Conservation (phyloP, 164 flowering plant species). For the Annona squamosa region DNA sequence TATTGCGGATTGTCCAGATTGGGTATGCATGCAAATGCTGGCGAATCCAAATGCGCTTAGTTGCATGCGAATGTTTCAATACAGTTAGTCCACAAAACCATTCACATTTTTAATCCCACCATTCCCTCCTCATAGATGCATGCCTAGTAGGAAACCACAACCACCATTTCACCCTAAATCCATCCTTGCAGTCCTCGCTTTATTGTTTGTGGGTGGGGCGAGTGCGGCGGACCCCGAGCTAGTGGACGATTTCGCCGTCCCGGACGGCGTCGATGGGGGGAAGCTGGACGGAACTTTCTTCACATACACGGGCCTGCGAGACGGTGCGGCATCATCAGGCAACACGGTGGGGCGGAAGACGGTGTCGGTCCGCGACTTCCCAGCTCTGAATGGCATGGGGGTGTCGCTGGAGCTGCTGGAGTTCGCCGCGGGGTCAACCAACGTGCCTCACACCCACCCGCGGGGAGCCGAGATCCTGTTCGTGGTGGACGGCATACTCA, state of each 20-base stretch:
- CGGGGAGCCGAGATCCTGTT: constrained; percentile 10
- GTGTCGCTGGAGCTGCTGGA: constrained; percentile 11
- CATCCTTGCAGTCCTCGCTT: background rate
- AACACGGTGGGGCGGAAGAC: constrained; percentile 2
- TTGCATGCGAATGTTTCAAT: background rate
- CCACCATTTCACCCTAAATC: background rate
- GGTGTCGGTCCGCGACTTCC: constrained; percentile 11
- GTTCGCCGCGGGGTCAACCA: constrained; percentile 6
- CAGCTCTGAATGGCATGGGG: constrained; percentile 14
- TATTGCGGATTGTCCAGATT: background rate
- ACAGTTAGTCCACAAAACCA: background rate
- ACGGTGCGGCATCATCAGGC: constrained; percentile 1
- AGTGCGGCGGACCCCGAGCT: constrained; percentile 5
- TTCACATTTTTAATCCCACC: too few relatives aligned
- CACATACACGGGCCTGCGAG: constrained; percentile 15
- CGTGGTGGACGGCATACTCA: constrained; percentile 13
- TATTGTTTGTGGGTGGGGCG: background rate
- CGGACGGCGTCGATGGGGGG: constrained; percentile 5
- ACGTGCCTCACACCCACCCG: constrained; percentile 15
- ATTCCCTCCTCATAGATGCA: background rate
- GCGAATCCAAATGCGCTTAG: background rate
- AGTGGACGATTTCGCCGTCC: constrained; percentile 5
- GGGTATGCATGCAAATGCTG: background rate
- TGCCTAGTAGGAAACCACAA: background rate
- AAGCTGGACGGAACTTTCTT: constrained; percentile 15